A percentile compares a stretch with the other conserved stretches of the same genome.
These are phyloP conservation scores for Fagopyrum tataricum DNA, from an alignment of 148 eudicot genomes.

Conservation along the genomic window DNA sequence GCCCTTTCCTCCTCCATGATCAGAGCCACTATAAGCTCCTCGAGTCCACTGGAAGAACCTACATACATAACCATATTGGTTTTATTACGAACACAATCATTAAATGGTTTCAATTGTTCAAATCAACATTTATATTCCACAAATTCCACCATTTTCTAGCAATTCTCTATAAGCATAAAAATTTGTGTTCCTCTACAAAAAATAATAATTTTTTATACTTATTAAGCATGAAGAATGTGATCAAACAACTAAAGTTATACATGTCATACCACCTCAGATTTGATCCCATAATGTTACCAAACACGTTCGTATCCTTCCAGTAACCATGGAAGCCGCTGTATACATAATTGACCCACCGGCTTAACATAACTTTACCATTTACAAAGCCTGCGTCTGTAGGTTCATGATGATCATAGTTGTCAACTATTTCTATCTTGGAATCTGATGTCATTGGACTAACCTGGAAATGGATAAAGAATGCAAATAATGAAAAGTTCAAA, in stretches of 20 bases:
- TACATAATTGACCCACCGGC: constrained; percentile 30
- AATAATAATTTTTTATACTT: neutral
- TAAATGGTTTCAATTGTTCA: neutral
- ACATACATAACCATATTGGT: neutral
- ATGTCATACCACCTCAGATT: constrained; percentile 24
- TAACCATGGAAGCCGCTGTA: constrained; percentile 30
- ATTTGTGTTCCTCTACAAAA: neutral
- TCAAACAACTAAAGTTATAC: neutral
- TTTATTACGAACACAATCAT: neutral
- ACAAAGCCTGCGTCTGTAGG: constrained; percentile 24
- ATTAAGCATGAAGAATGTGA: neutral
- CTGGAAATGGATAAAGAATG: constrained; percentile 21
- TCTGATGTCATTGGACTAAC: constrained; percentile 43
- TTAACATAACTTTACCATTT: constrained; percentile 26
- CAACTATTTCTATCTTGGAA: constrained; percentile 40
- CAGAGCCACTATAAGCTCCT: constrained; percentile 21
- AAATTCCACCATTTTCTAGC: too few species aligned
- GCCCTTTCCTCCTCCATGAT: constrained; percentile 35
- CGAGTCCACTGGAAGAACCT: constrained; percentile 39
- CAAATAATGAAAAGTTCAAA: neutral
- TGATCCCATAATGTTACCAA: constrained; percentile 30
- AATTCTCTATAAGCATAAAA: too few species aligned
- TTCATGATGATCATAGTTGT: constrained; percentile 27
- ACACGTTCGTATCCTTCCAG: constrained; percentile 34
- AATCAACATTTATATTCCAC: too few species aligned